Evolutionary conservation across 441 rosid species (phyloP), one percentile per base, ranked within the genome.

Genomic region (Omphalea diandra): DNA sequence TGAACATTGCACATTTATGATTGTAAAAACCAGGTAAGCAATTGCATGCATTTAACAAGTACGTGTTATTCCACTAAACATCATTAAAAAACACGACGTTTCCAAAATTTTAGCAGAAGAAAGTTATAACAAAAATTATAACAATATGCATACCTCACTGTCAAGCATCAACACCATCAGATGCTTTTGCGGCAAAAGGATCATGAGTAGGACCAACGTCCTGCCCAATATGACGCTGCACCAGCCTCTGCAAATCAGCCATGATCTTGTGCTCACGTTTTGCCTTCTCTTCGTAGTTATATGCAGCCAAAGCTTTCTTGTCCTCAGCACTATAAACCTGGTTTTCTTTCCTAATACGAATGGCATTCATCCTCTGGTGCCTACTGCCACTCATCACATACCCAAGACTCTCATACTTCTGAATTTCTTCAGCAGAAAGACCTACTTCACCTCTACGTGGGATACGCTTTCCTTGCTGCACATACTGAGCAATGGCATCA

Each of bases 381-480:
- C 98, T 90, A 71, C 97, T 87, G 67, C 97, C 98, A 84, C 98
- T 94, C 98, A 91, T 94, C 75, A 94, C 98, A 79, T 87, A 90
- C 67, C 97, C 97, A 80, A 94, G 97, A 77, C 47, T n/a, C 86
- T 94, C 97, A 69, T 88, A 91, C 79, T 86, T 94, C 66, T 80
- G 84, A 83, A 94, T 94, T 82, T 91, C 97, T 9, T 94, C 98
- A 1, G 97, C 97, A 26, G 92, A 88, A 46, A 94, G 88, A 85
- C 97, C 97, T 82, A 94, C 98, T 85, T 94, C 98, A 71, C 98
- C 98, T 90, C 98, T 90, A 58, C 96, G 90, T 1, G 97, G 98
- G 55, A 94, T 94, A 86, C 97, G 96, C 77, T 94, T 94, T 63
- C 98, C 95, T 85, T 94, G 97, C 72, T 94, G 97, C 65, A 91